Base-by-base conservation (phyloP, 2,329 filamentous ascomycete genomes). In the Talaromyces verruculosus region DNA sequence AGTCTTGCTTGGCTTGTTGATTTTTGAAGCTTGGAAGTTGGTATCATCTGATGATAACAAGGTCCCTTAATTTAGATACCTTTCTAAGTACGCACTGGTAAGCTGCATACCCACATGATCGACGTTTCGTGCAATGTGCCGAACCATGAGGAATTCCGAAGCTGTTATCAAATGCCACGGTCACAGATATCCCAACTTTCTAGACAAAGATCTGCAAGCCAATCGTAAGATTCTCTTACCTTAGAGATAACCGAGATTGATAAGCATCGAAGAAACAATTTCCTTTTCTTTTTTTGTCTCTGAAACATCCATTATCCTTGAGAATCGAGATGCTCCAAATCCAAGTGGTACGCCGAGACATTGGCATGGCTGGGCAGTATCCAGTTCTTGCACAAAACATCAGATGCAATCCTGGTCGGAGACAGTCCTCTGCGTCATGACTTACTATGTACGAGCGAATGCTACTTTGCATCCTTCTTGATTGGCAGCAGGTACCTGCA, bases 311-410 rank as follows among this genome's bases (percentile, higher is more conserved):
- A 51, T 28, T 11, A 5, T 17, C 22, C 13, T 17, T 13, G 47
- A 51, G 47, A 22, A 33, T 8, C 1, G 47, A 51, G 47, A 22
- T 45, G 15, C 11, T n/a, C 28, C 17, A 33, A 37, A 35, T 41
- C 5, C 22, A 37, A 41, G 61, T 43, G 51, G 41, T 68, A 30
- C 69, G 71, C 58, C 67, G 60, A 33, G 51, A 49, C 37, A 60
- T 65, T 65, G 63, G 63, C 63, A 65, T 19, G 45, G 55, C 63
- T 65, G 55, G 63, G 63, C 63, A 65, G 35, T 35, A 17, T 51
- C 49, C 35, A 57, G 37, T 37, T 57, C 30, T 43, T 25, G 19
- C 55, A 41, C 55, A 22, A 57, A 35, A 57, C 28, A 37, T 25
- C 30, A 17, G 55, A 58, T 17, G 37, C 8, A 28, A n/a, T 30